Conservation (phyloP, 2,329 filamentous ascomycete species). For the Fusarium sp. region DNA sequence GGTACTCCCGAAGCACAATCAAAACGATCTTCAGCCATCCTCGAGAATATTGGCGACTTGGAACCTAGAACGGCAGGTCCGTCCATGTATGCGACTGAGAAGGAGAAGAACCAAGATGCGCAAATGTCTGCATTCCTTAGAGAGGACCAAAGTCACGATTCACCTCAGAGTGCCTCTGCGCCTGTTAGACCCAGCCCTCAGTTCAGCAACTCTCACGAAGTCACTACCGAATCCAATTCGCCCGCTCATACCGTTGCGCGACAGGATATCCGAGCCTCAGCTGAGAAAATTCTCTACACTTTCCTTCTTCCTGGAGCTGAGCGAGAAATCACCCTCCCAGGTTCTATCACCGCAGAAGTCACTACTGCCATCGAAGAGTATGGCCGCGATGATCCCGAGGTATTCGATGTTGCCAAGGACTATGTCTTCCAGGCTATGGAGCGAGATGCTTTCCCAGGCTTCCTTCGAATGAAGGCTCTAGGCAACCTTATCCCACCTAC, state of each 20-base stretch:
- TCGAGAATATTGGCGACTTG: slow-evolving; percentile 78
- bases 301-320: slow-evolving; percentile 95
- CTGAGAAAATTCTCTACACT: slow-evolving; percentile 98
- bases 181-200: slow-evolving; percentile 60
- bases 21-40: slow-evolving; percentile 83
- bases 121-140: slow-evolving; percentile 92
- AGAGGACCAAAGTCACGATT: slow-evolving; percentile 67
- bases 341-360: slow-evolving; percentile 85
- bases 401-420: slow-evolving; percentile 97
- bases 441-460: slow-evolving; percentile 97
- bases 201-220: slow-evolving; percentile 68
- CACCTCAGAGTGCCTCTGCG: slow-evolving; percentile 60
- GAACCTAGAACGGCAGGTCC: slow-evolving; percentile 66
- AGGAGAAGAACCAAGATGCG: slow-evolving; percentile 83
- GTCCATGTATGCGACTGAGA: slow-evolving; percentile 71
- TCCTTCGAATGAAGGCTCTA: slow-evolving; percentile 91
- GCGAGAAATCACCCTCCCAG: slow-evolving; percentile 92
- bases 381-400: slow-evolving; percentile 92
- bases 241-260: slow-evolving; percentile 85
- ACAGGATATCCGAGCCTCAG: slow-evolving; percentile 89
- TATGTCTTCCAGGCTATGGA: slow-evolving; percentile 99
- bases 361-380: slow-evolving; percentile 89
- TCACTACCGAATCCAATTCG: slow-evolving; percentile 81
- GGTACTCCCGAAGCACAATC: slow-evolving; percentile 93
- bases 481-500: slow-evolving; percentile 95